Percentiles rank a stretch among this genome's conserved stretches.
Evolutionary conservation across 805 yeast species (phyloP).

Genomic region (Torulaspora delbrueckii): DNA sequence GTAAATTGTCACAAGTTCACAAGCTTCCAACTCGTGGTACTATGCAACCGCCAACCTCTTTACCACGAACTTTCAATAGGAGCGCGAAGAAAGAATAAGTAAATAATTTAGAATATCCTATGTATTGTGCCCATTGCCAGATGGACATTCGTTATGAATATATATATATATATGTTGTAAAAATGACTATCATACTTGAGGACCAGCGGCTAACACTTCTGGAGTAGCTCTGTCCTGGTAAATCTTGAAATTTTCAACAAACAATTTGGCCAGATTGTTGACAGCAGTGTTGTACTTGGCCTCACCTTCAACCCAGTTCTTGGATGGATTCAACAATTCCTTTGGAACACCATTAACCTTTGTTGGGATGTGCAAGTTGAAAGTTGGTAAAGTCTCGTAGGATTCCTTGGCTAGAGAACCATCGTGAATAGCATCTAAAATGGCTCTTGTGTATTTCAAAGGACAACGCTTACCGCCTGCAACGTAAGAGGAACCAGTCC

Average conservation of each 20-base stretch:
- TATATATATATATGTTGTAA: not conserved
- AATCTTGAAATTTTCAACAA: slow-evolving; percentile 80
- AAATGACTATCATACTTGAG: slow-evolving; percentile 34
- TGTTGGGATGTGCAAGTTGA: slow-evolving; percentile 84
- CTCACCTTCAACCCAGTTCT: slow-evolving; percentile 64
- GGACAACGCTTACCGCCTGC: slow-evolving; percentile 98
- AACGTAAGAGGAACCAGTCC: slow-evolving; percentile 93
- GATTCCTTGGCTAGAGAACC: slow-evolving; percentile 78
- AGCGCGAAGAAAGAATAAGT: not conserved
- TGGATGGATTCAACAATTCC: slow-evolving; percentile 81
- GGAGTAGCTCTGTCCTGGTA: slow-evolving; percentile 76
- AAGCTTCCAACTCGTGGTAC: slow-evolving; percentile 1
- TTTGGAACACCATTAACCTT: slow-evolving; percentile 69
- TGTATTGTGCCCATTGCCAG: slow-evolving; percentile 2
- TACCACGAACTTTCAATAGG: slow-evolving; percentile 1
- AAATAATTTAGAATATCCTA: not conserved
- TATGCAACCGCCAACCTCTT: slow-evolving; percentile 13
- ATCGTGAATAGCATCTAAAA: slow-evolving; percentile 87
- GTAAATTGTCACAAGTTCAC: not conserved
- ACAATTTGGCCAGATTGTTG: slow-evolving; percentile 63
- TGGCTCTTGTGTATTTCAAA: slow-evolving; percentile 94
- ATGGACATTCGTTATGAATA: slow-evolving; percentile 1
- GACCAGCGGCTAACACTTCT: slow-evolving; percentile 93
- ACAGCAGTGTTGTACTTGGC: slow-evolving; percentile 53
- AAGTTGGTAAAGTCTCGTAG: slow-evolving; percentile 79